phyloP scores from a whole-genome alignment of 202 grass and related monocot genomes.

The Setaria italica region DNA sequence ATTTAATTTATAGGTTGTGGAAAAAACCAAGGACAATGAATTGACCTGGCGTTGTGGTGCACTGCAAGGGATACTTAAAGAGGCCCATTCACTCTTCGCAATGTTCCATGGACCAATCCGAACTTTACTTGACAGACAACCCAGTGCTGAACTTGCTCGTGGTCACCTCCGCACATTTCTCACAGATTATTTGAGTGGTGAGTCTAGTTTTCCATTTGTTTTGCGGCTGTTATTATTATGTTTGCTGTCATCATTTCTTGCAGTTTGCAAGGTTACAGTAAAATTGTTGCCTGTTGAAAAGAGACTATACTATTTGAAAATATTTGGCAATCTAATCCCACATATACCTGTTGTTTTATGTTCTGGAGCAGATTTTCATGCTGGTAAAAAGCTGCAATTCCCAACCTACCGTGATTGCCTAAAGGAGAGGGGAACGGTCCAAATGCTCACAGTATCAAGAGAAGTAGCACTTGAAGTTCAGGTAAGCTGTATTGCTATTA shows the following conservation, averaged over 20 bases:
- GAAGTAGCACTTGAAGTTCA: conserved; percentile 99
- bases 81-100: conserved; percentile 85
- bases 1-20: conserved; percentile 72
- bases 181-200: conserved; percentile 93
- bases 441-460: conserved; percentile 92
- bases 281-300: conserved; percentile 16
- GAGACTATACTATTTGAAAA: conserved; percentile 21
- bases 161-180: conserved; percentile 79
- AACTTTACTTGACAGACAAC: conserved; percentile 85
- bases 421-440: conserved; percentile 80
- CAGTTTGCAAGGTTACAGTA: not conserved
- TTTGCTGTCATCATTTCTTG: not conserved
- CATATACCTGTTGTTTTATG: conserved; percentile 24
- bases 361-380: conserved; percentile 72
- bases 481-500: conserved; percentile 51
- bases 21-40: conserved; percentile 83
- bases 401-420: conserved; percentile 90
- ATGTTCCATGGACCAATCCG: conserved; percentile 87
- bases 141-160: conserved; percentile 84
- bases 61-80: conserved; percentile 80
- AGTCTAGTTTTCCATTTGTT: conserved; percentile 45
- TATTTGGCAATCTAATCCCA: conserved; percentile 30
- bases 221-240: conserved; percentile 10
- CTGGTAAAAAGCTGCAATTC: conserved; percentile 81
- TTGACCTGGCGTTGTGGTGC: conserved; percentile 67